Base-by-base conservation (phyloP, 495 filamentous ascomycete species). In the Pseudomonodictys pantanalensis region DNA sequence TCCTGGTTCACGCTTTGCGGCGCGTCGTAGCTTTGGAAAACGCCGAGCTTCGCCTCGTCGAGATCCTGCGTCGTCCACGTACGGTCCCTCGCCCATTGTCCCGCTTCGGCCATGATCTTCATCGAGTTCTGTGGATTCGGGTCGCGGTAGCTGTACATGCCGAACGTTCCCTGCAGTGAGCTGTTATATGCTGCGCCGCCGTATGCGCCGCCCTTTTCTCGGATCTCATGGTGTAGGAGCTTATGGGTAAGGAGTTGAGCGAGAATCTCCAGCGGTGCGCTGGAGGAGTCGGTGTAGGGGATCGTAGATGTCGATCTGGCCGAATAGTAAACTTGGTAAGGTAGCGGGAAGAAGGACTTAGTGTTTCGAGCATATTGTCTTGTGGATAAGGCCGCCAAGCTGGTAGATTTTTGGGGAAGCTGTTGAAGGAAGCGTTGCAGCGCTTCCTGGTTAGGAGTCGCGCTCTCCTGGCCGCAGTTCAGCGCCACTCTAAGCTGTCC, bases 171-270 rank as follows among this genome's bases (percentile, higher is more conserved):
- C 62, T 87, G 86, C 2, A 95, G 68, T 2, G 85, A 84, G 9
- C 84, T 82, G 43, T 87, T 83, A 73, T 90, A 95, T 11, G 95
- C 91, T 15, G 90, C 89, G 17, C 91, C 92, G 56, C 93, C 93
- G 65, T 98, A 98, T 9, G 93, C 93, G 39, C 93, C 93, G 8
- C 93, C 93, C 72, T 98, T 98, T 73, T 98, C 93, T 28, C 93
- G 87, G 56, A 98, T 96, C 69, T 97, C 95, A 67, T 95, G 95
- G 71, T 97, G 93, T 10, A 98, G 80, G 67, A 97, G 89, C 71
- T 95, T 95, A 74, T 97, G 93, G 0, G 92, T 97, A n/a, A 98
- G 80, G 24, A 98, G 86, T 64, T 96, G 89, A 15, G 92, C 85
- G 23, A 98, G 83, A 26, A 97, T 86, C 59, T 91, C 90, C 12